Evolutionary conservation across 1,139 yeast species (phyloP).

Genomic region (Magnusiomyces magnusii): DNA sequence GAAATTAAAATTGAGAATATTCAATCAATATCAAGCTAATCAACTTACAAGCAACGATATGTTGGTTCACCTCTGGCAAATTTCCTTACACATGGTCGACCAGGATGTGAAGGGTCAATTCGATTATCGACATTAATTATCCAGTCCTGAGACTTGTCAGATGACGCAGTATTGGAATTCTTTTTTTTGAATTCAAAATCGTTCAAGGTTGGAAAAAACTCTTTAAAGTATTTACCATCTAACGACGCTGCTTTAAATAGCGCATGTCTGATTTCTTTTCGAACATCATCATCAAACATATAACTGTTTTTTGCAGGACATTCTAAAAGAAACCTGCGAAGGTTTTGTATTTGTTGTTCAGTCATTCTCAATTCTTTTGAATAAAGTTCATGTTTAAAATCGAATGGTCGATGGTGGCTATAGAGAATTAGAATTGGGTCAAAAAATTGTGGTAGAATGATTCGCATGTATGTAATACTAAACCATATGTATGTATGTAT

Average conservation of each 20-base stretch:
- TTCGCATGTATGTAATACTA: too few relatives aligned
- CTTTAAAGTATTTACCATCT: slow-evolving; percentile 42
- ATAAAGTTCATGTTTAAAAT: too few relatives aligned
- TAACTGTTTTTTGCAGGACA: slow-evolving; percentile 26
- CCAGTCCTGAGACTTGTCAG: slow-evolving; percentile 17
- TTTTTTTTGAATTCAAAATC: slow-evolving; percentile 8
- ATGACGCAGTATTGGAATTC: slow-evolving; percentile 2
- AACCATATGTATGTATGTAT: too few relatives aligned
- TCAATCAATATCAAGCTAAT: too few relatives aligned
- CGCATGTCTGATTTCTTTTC: slow-evolving; percentile 40
- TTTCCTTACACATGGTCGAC: slow-evolving; percentile 69
- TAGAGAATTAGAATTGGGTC: too few relatives aligned
- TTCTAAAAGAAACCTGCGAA: slow-evolving; percentile 23
- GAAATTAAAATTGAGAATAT: neutral
- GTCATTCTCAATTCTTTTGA: too few relatives aligned
- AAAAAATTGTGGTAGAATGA: too few relatives aligned
- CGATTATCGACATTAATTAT: slow-evolving; percentile 20
- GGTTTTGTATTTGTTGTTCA: slow-evolving; percentile 21
- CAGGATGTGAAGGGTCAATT: slow-evolving; percentile 43
- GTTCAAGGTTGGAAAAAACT: slow-evolving; percentile 41
- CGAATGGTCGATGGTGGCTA: too few relatives aligned
- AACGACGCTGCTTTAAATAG: slow-evolving; percentile 46
- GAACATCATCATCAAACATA: slow-evolving; percentile 25
- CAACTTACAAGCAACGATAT: slow-evolving; percentile 41
- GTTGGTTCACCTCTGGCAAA: slow-evolving; percentile 69